Evolutionary conservation across 441 rosid genomes (phyloP).

Genomic region (Bocquillonia castaneifolia): DNA sequence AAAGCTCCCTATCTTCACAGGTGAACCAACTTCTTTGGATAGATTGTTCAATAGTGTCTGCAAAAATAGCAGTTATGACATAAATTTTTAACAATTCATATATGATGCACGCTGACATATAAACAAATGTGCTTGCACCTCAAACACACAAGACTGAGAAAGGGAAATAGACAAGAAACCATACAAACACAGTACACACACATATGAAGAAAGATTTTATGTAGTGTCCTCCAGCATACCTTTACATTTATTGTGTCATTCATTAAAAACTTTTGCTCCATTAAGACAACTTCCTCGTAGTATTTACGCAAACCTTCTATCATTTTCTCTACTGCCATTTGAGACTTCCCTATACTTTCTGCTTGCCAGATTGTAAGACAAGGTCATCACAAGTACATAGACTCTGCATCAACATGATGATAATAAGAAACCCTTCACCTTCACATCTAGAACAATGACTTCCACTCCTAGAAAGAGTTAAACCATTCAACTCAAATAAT

Average conservation of each 20-base stretch:
- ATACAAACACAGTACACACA: too few relatives aligned
- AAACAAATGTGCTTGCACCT: background rate
- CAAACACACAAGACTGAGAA: background rate
- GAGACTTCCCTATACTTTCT: slow-evolving; percentile 70
- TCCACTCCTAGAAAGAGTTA: too few relatives aligned
- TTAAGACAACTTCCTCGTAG: slow-evolving; percentile 79
- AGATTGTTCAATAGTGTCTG: slow-evolving; percentile 64
- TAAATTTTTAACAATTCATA: background rate
- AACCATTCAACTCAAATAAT: too few relatives aligned
- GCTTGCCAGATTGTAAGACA: slow-evolving; percentile 82
- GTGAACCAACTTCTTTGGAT: slow-evolving; percentile 70
- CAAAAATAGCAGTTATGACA: slow-evolving; percentile 9
- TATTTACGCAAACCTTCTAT: slow-evolving; percentile 90
- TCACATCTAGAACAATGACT: too few relatives aligned
- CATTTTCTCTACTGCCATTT: slow-evolving; percentile 82
- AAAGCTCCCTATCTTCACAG: slow-evolving; percentile 70
- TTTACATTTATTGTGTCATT: slow-evolving; percentile 59
- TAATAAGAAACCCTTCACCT: too few relatives aligned
- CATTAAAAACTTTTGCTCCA: slow-evolving; percentile 79
- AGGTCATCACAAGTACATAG: too few relatives aligned
- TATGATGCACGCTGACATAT: slow-evolving; percentile 2
- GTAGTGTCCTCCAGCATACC: slow-evolving; percentile 36
- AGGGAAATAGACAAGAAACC: background rate
- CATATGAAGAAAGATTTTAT: background rate
- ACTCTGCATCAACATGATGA: too few relatives aligned